Evolutionary conservation across 148 eudicot species (phyloP).

Genomic region (Salicornia ramosissima): DNA sequence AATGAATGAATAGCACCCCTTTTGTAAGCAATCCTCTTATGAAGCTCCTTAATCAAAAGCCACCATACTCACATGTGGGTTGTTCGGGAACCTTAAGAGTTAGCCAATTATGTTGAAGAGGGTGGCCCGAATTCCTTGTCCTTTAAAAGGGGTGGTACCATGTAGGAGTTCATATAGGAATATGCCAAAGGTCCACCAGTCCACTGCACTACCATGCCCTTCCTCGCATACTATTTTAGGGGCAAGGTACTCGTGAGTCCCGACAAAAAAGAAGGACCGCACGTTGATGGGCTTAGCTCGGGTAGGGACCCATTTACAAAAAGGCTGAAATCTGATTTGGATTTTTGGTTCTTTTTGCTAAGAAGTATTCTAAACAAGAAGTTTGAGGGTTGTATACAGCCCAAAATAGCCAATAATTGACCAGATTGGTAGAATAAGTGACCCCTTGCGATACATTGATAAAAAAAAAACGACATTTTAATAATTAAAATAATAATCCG

Average conservation of each 20-base stretch:
- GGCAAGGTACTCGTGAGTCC: conserved; percentile 87
- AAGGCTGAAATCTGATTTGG: conserved; percentile 71
- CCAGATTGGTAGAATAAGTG: too few species aligned
- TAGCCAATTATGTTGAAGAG: conserved; percentile 80
- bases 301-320: conserved; percentile 65
- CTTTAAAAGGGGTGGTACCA: conserved; percentile 88
- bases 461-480: too few species aligned
- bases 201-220: conserved; percentile 94
- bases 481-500: too few species aligned
- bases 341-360: conserved; percentile 68
- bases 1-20: conserved; percentile 92
- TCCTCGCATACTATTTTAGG: conserved; percentile 89
- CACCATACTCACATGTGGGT: conserved; percentile 47
- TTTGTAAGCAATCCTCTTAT: conserved; percentile 71
- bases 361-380: conserved; percentile 69
- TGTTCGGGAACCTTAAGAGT: conserved; percentile 65
- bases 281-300: conserved; percentile 84
- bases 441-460: too few species aligned
- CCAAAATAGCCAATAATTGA: conserved; percentile 43
- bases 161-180: conserved; percentile 78
- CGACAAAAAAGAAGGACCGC: conserved; percentile 84
- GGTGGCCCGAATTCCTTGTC: conserved; percentile 78
- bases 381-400: conserved; percentile 64
- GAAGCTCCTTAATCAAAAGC: conserved; percentile 83
- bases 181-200: conserved; percentile 94